Evolutionary conservation across 306 rosid species (phyloP).

Genomic region (Trifolium fragiferum): DNA sequence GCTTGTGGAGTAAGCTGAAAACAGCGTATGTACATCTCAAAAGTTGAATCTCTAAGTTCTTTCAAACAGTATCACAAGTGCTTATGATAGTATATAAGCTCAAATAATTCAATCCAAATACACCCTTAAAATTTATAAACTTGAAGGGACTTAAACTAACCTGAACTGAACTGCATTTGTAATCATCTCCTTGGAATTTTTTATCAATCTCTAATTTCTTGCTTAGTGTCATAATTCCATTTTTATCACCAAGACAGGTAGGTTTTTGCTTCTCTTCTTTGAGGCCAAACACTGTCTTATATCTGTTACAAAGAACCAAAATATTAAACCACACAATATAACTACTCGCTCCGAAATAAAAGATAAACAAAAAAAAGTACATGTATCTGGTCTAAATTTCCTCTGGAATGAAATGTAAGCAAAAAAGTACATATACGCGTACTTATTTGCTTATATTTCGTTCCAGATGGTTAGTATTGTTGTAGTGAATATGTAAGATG

Average conservation of each 20-base stretch:
- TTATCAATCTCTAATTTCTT: conserved; percentile 44
- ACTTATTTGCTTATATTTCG: background rate
- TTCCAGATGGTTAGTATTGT: background rate
- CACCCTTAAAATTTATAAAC: conserved; percentile 9
- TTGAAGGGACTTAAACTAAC: conserved; percentile 50
- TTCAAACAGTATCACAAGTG: background rate
- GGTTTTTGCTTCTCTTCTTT: conserved; percentile 47
- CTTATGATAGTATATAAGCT: background rate
- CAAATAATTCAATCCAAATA: background rate
- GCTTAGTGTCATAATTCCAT: conserved; percentile 37
- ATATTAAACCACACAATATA: conserved; percentile 27
- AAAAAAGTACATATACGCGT: background rate
- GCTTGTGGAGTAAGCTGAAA: background rate
- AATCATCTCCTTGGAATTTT: conserved; percentile 44
- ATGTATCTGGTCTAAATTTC: background rate
- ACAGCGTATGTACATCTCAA: background rate
- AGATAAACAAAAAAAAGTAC: background rate
- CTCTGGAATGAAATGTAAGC: background rate
- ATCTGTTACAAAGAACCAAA: conserved; percentile 55
- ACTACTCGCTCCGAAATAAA: background rate
- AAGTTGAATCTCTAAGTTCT: background rate
- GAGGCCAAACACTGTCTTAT: conserved; percentile 70
- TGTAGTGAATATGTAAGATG: conserved; percentile 2
- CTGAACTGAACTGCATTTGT: conserved; percentile 45
- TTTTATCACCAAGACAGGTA: conserved; percentile 40